These are phyloP conservation scores for Eugenia klotzschiana DNA, from an alignment of 441 rosid genomes.

Conservation along the genomic window DNA sequence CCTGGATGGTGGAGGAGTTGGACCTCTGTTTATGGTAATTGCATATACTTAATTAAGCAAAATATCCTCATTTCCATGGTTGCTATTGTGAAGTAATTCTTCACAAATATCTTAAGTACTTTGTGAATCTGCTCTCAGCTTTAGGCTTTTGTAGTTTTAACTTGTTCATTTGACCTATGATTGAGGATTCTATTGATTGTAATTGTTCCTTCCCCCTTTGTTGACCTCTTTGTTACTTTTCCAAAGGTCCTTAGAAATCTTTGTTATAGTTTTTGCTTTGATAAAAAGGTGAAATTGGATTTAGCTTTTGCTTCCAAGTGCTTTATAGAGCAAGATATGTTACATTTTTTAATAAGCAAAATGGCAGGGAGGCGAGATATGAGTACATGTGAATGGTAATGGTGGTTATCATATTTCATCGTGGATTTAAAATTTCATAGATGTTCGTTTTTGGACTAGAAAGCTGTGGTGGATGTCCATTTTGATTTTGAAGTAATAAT, in stretches of 20 bases:
- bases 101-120: neutral
- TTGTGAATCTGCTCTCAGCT: neutral
- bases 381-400: neutral
- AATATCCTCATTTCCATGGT: neutral
- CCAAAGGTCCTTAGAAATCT: neutral
- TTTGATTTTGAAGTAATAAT: neutral
- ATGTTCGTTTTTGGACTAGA: neutral
- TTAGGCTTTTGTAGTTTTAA: neutral
- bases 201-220: neutral
- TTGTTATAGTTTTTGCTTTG: neutral
- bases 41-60: neutral
- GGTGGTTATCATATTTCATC: neutral
- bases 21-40: slow-evolving; percentile 87
- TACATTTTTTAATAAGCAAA: neutral
- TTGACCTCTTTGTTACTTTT: neutral
- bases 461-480: neutral
- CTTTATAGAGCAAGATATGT: neutral
- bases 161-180: neutral
- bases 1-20: slow-evolving; percentile 55
- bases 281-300: neutral
- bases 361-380: neutral
- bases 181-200: neutral
- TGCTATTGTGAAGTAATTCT: neutral
- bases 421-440: neutral
- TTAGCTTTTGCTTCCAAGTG: neutral